phyloP scores from a whole-genome alignment of 352 stramenopile genomes.

The Phytophthora parvispora region DNA sequence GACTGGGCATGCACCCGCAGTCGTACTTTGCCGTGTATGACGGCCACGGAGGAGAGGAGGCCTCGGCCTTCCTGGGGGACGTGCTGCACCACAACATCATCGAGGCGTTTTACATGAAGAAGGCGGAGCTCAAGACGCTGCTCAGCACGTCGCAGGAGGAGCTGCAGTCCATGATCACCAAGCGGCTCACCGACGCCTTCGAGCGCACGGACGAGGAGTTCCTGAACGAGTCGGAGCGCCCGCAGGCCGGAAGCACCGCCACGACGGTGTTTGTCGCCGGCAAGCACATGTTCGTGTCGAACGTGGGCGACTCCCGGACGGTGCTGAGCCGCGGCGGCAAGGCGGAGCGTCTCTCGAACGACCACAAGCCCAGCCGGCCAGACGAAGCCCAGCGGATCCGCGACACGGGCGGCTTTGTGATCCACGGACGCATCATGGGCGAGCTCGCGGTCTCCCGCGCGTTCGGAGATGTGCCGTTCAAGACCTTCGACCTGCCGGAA shows the following conservation, averaged over 20 bases:
- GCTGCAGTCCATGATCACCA: constrained; percentile 59
- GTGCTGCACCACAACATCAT: constrained; percentile 78
- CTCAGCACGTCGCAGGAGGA: constrained; percentile 47
- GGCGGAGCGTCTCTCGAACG: constrained; percentile 94
- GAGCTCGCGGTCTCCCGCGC: constrained; percentile 85
- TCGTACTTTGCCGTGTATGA: constrained; percentile 98
- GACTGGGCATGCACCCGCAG: constrained; percentile 77
- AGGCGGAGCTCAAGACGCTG: constrained; percentile 46
- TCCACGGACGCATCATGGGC: constrained; percentile 95
- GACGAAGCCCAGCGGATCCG: constrained; percentile 97
- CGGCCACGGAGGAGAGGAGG: constrained; percentile 96
- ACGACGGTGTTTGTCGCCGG: constrained; percentile 96
- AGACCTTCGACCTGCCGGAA: constrained; percentile 87
- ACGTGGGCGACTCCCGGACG: constrained; percentile 97
- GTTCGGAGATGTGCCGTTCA: constrained; percentile 97
- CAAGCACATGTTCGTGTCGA: constrained; percentile 95
- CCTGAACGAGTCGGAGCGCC: constrained; percentile 65
- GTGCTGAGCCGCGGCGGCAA: constrained; percentile 92
- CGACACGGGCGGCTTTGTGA: constrained; percentile 94
- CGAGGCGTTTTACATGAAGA: constrained; percentile 66
- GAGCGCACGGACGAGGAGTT: constrained; percentile 83
- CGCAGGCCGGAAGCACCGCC: constrained; percentile 94
- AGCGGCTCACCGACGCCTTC: constrained; percentile 65
- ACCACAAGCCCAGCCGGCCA: constrained; percentile 95
- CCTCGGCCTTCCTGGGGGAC: constrained; percentile 92